Evolutionary conservation across 2,329 filamentous ascomycete species (phyloP).

Genomic region (Colletotrichum sidae): DNA sequence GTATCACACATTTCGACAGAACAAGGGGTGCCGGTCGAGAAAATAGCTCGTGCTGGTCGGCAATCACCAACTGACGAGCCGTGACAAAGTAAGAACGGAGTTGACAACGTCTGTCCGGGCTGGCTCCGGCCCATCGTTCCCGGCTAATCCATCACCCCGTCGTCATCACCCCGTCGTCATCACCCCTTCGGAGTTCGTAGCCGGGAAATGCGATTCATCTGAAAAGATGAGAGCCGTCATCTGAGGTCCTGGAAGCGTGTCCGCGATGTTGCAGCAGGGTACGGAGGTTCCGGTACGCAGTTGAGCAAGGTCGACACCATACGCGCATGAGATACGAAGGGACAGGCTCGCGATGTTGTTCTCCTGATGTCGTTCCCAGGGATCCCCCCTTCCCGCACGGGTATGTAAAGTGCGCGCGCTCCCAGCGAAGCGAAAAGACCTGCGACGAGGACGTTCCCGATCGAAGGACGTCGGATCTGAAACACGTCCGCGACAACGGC

Average conservation of each 20-base stretch:
- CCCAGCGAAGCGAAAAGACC: slow-evolving; percentile 28
- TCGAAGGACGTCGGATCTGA: slow-evolving; percentile 28
- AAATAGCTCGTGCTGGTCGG: too few relatives aligned
- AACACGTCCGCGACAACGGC: slow-evolving; percentile 36
- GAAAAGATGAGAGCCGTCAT: slow-evolving; percentile 28
- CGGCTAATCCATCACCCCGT: slow-evolving; percentile 13
- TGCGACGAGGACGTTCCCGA: slow-evolving; percentile 16
- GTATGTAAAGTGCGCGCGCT: slow-evolving; percentile 6
- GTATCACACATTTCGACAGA: neutral
- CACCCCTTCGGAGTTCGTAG: slow-evolving; percentile 5
- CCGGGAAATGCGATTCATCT: slow-evolving; percentile 17
- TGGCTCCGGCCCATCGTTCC: neutral
- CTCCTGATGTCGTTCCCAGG: neutral
- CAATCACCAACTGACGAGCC: neutral
- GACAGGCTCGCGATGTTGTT: neutral
- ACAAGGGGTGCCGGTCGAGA: too few relatives aligned
- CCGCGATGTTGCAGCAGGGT: slow-evolving; percentile 1
- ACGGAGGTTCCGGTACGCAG: neutral
- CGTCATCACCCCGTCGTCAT: neutral
- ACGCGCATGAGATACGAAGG: slow-evolving; percentile 21
- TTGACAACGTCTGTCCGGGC: neutral
- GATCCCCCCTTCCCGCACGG: neutral
- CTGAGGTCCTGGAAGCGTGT: slow-evolving; percentile 20
- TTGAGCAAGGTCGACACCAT: neutral
- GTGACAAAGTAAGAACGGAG: slow-evolving; percentile 14